Base-by-base conservation (phyloP, 2,329 filamentous ascomycete species). In the Aspergillus bombycis region DNA sequence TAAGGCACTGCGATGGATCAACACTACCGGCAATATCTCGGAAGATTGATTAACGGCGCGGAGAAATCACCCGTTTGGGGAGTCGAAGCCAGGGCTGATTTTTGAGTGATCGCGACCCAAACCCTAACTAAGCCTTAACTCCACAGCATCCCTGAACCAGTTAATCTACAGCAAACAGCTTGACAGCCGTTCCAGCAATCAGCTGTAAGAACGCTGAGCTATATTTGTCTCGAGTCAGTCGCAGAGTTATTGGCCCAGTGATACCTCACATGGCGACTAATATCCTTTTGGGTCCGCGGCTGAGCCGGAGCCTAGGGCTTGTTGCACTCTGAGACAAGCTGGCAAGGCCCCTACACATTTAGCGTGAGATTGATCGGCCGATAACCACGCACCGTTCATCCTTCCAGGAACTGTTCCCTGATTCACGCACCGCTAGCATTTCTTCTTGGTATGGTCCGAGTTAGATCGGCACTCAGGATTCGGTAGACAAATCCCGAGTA, bases 101-200 rank as follows among this genome's bases (percentile, higher is more conserved):
- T 54, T 54, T 54, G 52, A 26, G 52, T 36, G 19, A 54, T 34
- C 52, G n/a, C 26, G 26, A 10, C 19, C 4, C 9, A 32, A 54
- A 14, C 52, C 52, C 52, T 36, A 54, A 54, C 52, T 55, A 38
- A 55, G 52, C 11, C n/a, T 55, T 38, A n/a, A 55, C 52, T 41
- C 32, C 32, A 55, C 52, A 55, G 16, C 19, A 38, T 38, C 32
- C 52, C 32, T 55, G 30, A 23, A 34, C 19, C 30, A 36, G 14
- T 36, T 36, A 54, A 36, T 54, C n/a, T 54, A 54, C 52, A 21
- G 11, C n/a, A 54, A 36, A 54, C 19, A 14, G 26, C 9, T 26
- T 54, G 52, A 54, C 30, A 54, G 52, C 52, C n/a, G 52, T 54
- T 54, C 12, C 26, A 50, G 23, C 23, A 14, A 26, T 48, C 21